phyloP scores from a whole-genome alignment of 768 basidiomycete species.

The Psilocybe azurescens region DNA sequence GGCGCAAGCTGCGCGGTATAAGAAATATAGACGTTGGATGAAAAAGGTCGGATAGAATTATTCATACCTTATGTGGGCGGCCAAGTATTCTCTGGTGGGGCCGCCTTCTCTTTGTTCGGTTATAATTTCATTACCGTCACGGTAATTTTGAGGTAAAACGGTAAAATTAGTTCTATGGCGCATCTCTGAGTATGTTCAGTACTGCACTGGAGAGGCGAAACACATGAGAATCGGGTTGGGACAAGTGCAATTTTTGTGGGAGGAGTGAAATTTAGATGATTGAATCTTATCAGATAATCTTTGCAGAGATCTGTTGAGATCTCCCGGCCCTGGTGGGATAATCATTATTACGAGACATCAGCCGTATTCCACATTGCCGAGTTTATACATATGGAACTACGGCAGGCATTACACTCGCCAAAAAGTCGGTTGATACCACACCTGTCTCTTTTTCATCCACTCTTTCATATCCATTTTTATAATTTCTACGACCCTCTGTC shows the following conservation, averaged over 20 bases:
- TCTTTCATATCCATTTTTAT: slow-evolving; percentile 22
- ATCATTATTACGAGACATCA: slow-evolving; percentile 10
- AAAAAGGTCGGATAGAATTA: too few relatives aligned
- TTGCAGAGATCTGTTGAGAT: neutral
- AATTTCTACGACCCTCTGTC: slow-evolving; percentile 11
- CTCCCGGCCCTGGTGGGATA: slow-evolving; percentile 13
- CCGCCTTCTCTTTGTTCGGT: neutral
- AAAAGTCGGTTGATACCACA: slow-evolving; percentile 19
- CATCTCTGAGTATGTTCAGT: neutral
- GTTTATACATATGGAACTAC: slow-evolving; percentile 20
- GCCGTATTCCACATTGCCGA: slow-evolving; percentile 4
- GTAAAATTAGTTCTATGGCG: neutral
- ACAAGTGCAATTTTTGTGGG: neutral
- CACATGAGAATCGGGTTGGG: too few relatives aligned
- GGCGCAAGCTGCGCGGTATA: too few relatives aligned
- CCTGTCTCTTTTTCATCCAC: slow-evolving; percentile 22
- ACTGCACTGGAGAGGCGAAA: neutral
- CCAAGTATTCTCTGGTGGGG: neutral
- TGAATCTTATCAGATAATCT: slow-evolving; percentile 13
- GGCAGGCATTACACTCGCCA: slow-evolving; percentile 10
- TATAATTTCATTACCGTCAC: neutral
- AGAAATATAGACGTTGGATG: too few relatives aligned
- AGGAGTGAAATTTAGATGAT: neutral
- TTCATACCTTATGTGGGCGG: too few relatives aligned
- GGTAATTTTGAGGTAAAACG: too few relatives aligned